These are phyloP conservation scores for Suillus decipiens DNA, from an alignment of 768 basidiomycete genomes.

Conservation along the genomic window DNA sequence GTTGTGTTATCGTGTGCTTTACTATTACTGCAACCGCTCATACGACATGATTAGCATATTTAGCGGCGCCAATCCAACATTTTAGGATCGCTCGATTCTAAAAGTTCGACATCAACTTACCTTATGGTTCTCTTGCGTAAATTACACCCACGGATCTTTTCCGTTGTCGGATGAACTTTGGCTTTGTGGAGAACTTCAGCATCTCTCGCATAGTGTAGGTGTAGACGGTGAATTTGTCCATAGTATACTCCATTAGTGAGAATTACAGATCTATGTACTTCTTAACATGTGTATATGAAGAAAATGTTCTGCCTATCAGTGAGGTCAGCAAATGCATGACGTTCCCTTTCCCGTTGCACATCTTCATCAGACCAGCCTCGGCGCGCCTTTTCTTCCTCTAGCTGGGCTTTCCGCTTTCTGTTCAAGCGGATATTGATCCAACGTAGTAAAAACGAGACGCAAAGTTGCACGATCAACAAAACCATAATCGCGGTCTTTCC, in stretches of 20 bases:
- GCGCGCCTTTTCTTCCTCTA: conserved; percentile 46
- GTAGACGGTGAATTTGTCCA: background rate
- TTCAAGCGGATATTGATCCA: conserved; percentile 59
- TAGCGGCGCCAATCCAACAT: background rate
- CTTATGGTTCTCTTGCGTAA: background rate
- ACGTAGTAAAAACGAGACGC: conserved; percentile 48
- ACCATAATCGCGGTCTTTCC: conserved; percentile 69
- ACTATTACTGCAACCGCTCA: background rate
- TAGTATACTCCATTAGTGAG: background rate
- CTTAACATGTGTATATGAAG: conserved; percentile 50
- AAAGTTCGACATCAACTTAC: background rate
- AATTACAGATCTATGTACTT: conserved; percentile 29
- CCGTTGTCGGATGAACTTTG: background rate
- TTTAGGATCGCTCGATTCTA: background rate
- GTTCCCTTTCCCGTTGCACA: conserved; percentile 56
- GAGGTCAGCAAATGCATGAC: conserved; percentile 62
- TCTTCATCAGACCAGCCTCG: conserved; percentile 62
- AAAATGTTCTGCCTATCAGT: conserved; percentile 67
- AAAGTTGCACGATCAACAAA: conserved; percentile 53
- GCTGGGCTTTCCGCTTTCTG: conserved; percentile 40
- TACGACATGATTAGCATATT: background rate
- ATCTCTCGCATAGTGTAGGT: background rate
- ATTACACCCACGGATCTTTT: background rate
- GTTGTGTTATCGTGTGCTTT: background rate
- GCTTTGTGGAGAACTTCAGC: background rate